Evolutionary conservation across 2,329 filamentous ascomycete genomes (phyloP), one percentile per base, ranked within the genome.

Genomic region (Cyphellophora europaea): DNA sequence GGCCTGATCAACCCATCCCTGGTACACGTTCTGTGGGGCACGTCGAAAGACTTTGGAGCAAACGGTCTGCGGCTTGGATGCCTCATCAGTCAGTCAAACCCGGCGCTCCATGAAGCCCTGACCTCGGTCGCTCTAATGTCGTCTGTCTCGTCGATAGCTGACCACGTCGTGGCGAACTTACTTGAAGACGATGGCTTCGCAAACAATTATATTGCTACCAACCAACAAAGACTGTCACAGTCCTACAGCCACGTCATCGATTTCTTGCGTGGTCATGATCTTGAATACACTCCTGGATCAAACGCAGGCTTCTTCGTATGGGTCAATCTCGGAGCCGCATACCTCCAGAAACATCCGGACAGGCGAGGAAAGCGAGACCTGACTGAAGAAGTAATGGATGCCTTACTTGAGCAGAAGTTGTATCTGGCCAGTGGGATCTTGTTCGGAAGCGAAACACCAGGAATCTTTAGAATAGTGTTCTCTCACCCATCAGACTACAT

Each of bases 281-380:
- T 76, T 3, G 50, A 57, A 11, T 71, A 71, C 42, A 56, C 63
- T 0, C 50, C 58, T 0, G 67, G 67, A 0, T 59, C 55, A 4
- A 75, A 74, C 41, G 72, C 72, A 0, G 72, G 68, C 0, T 74
- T 76, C 45, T 77, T 77, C 46, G 42, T 77, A 2, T 76, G 66
- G 59, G 50, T 72, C 2, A 61, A 76, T 47, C 46, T 77, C 2
- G 55, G 55, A 0, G 53, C 54, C 47, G 38, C 35, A 16, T 40
- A 40, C 14, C 18, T 34, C n/a, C 25, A 29, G 13, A 18, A 19
- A 15, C 27, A 37, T 19, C 30, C 17, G 3, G 19, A 37, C 8
- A 13, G 38, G 19, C 19, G 23, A 25, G 12, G 8, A 17, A 11
- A 15, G 12, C 12, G 19, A 5, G 17, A 18, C 13, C 12, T 40